Evolutionary conservation across 1,139 yeast species (phyloP).

Genomic region (Suhomyces ambrosiae): DNA sequence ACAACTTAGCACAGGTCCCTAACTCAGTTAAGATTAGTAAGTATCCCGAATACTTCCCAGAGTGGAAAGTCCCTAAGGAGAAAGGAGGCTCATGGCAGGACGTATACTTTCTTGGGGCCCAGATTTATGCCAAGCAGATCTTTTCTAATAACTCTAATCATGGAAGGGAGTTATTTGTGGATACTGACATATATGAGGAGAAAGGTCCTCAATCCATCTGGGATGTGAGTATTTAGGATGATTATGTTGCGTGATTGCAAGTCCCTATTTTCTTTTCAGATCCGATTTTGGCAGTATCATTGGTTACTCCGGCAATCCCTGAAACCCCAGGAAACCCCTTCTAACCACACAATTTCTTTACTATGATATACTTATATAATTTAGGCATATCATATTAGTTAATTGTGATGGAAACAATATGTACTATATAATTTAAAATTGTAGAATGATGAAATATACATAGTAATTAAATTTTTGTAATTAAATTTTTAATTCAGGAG

Average conservation of each 20-base stretch:
- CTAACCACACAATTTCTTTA: no score
- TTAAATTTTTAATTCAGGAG: no score
- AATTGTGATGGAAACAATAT: no score
- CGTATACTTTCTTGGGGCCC: constrained; percentile 78
- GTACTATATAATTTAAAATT: no score
- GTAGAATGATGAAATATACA: no score
- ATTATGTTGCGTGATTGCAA: neutral
- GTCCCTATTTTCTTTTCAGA: no score
- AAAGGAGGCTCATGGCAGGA: constrained; percentile 70
- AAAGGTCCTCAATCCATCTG: constrained; percentile 74
- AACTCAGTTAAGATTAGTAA: constrained; percentile 66
- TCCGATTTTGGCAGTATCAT: no score
- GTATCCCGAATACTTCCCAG: constrained; percentile 90
- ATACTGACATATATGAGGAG: constrained; percentile 73
- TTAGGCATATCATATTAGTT: no score
- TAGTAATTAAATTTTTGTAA: no score
- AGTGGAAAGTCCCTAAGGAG: constrained; percentile 77
- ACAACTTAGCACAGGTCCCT: constrained; percentile 67
- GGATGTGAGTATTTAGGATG: constrained; percentile 42
- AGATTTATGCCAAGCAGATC: constrained; percentile 83
- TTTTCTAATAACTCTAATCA: constrained; percentile 63
- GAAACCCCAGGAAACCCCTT: no score
- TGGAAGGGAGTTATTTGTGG: constrained; percentile 67
- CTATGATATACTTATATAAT: no score
- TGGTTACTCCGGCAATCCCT: no score